Conservation (phyloP, 805 yeast genomes). For the Diddensiella santjacobensis region DNA sequence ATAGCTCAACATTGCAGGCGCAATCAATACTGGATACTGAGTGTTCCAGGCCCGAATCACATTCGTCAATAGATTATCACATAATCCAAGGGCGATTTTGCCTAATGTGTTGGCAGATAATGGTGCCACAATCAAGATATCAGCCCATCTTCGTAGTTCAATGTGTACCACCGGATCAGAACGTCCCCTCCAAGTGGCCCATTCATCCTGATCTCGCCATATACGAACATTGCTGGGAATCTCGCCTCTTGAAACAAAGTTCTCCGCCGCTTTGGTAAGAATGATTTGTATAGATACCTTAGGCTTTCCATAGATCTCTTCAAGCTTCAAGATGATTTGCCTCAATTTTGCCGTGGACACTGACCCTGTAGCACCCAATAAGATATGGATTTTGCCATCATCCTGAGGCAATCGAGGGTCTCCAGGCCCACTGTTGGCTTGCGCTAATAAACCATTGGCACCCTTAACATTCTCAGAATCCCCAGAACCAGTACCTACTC, state of each 20-base stretch:
- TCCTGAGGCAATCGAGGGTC: slow-evolving; percentile 71
- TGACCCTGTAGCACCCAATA: slow-evolving; percentile 86
- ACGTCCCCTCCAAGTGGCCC: slow-evolving; percentile 81
- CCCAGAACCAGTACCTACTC: not conserved
- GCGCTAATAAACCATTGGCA: not conserved
- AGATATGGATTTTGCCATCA: slow-evolving; percentile 82
- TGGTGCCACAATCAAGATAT: slow-evolving; percentile 88
- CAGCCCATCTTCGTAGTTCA: slow-evolving; percentile 96
- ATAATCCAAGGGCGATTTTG: slow-evolving; percentile 83
- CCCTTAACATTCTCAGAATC: not conserved
- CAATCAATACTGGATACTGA: slow-evolving; percentile 78
- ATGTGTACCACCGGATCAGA: slow-evolving; percentile 92
- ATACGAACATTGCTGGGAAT: slow-evolving; percentile 67
- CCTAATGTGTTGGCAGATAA: slow-evolving; percentile 88
- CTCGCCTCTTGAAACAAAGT: slow-evolving; percentile 59
- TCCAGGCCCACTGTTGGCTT: slow-evolving; percentile 26
- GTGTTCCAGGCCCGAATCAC: slow-evolving; percentile 96
- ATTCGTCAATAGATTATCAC: slow-evolving; percentile 87
- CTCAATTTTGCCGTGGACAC: slow-evolving; percentile 81
- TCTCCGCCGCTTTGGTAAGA: slow-evolving; percentile 80
- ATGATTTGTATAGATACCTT: slow-evolving; percentile 81
- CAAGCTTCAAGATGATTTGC: slow-evolving; percentile 71
- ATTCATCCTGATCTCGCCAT: slow-evolving; percentile 94
- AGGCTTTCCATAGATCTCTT: slow-evolving; percentile 70
- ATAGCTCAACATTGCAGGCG: slow-evolving; percentile 94